Evolutionary conservation across 495 filamentous ascomycete genomes (phyloP).

Genomic region (Pseudomonodictys pantanalensis): DNA sequence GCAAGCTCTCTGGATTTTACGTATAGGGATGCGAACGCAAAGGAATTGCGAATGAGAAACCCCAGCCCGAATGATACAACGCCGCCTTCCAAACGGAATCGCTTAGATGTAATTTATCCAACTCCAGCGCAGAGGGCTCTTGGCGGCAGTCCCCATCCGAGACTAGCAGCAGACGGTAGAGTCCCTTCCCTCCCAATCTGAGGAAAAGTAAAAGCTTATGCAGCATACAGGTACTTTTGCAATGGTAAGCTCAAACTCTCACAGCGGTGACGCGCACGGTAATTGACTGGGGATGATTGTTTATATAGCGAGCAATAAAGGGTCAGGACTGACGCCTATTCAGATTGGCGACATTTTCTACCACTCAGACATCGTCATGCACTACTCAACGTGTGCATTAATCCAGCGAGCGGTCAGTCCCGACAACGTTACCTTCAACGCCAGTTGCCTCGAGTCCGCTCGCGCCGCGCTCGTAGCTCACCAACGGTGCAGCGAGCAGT

Average conservation of each 20-base stretch:
- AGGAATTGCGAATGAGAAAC: too few species aligned
- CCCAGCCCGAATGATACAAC: slow-evolving; percentile 1
- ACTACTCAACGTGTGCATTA: slow-evolving; percentile 54
- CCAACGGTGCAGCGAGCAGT: slow-evolving; percentile 48
- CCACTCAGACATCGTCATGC: slow-evolving; percentile 56
- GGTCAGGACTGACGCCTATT: too few species aligned
- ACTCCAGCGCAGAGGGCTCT: background rate
- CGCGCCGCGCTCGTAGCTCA: slow-evolving; percentile 54
- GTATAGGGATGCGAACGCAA: too few species aligned
- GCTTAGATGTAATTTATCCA: background rate
- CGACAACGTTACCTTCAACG: slow-evolving; percentile 49
- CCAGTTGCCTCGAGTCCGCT: slow-evolving; percentile 60
- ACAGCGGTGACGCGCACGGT: too few species aligned
- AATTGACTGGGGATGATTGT: too few species aligned
- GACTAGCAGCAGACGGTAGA: too few species aligned
- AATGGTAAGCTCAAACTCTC: too few species aligned
- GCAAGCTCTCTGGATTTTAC: slow-evolving; percentile 9
- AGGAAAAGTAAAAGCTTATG: too few species aligned
- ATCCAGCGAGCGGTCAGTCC: slow-evolving; percentile 63
- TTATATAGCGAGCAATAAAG: too few species aligned
- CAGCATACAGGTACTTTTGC: slow-evolving; percentile 12
- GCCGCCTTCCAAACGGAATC: too few species aligned
- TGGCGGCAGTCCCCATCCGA: background rate
- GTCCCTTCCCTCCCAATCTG: too few species aligned
- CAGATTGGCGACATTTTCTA: slow-evolving; percentile 40